A percentile compares a stretch with the other conserved stretches of the same genome.
phyloP scores from a whole-genome alignment of 345 rosid genomes.

The Eutrema heterophyllum region DNA sequence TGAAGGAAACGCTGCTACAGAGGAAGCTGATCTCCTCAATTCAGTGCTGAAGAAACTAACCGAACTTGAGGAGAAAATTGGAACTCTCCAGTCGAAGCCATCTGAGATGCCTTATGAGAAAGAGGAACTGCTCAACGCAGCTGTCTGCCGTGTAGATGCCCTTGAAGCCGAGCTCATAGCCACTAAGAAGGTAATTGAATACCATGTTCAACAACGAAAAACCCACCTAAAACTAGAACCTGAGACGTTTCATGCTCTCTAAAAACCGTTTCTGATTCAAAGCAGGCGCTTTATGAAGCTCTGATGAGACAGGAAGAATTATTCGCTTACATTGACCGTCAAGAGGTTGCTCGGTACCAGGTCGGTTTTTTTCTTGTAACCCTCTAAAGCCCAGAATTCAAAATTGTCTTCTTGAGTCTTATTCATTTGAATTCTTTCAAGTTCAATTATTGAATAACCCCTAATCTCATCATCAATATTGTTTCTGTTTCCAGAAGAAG shows the following conservation, averaged over 20 bases:
- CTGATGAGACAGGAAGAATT: slow-evolving; percentile 94
- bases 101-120: slow-evolving; percentile 96
- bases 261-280: neutral
- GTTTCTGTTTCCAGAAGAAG: slow-evolving; percentile 20
- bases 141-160: slow-evolving; percentile 96
- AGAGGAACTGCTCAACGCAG: slow-evolving; percentile 92
- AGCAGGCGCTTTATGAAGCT: slow-evolving; percentile 90
- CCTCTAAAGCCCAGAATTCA: neutral
- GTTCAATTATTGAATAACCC: neutral
- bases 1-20: slow-evolving; percentile 36
- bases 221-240: neutral
- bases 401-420: neutral
- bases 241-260: neutral
- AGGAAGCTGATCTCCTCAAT: slow-evolving; percentile 52
- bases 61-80: slow-evolving; percentile 88
- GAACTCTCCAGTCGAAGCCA: slow-evolving; percentile 78
- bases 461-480: neutral
- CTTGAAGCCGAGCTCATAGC: slow-evolving; percentile 98
- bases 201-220: neutral
- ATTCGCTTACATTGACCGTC: slow-evolving; percentile 87
- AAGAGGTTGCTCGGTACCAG: slow-evolving; percentile 68
- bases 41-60: slow-evolving; percentile 73
- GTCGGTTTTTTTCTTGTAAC: slow-evolving; percentile 28
- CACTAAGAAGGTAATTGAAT: slow-evolving; percentile 74
- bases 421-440: neutral